Base-by-base conservation (phyloP, 371 early-diverging fungal species). In the Saksenaea oblongispora region DNA sequence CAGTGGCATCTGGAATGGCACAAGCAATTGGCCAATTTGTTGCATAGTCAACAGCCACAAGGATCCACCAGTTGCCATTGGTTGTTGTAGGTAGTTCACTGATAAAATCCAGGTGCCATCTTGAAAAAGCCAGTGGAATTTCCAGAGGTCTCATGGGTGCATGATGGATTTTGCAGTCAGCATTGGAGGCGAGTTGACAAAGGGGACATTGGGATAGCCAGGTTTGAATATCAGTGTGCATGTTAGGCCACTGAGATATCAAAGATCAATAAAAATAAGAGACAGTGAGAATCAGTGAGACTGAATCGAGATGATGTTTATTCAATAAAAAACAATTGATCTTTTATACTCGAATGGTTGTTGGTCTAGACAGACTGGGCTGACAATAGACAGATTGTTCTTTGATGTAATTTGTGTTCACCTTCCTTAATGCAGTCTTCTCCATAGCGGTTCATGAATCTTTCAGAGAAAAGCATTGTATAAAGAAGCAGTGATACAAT, bases 1-100 rank as follows among this genome's bases (percentile, higher is more conserved):
- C 68, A 5, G 69, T 61, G 3, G 76, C 75, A 8, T 58, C 68
- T 39, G 73, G 74, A 11, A 78, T 58, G 0, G 80, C 74, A 8
- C 64, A 47, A 0, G 74, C 74, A 22, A 72, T 58, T 0, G 68
- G 60, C 81, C 81, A 81, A 47, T 67, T 76, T 0, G 76, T 79
- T 0, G 71, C 56, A 56, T 74, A 62, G 61, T 81, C 84, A 0
- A 81, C 75, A 5, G 76, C 79, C 14, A 68, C 59, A 14, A 72
- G 34, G 0, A 67, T 34, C 72, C 65, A 71, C 1, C 42, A 34
- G 34, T 72, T 68, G 8, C 64, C 58, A 17, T 34, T 10, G 0
- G 4, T 24, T 5, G 59, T 58, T 31, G 34, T 42, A n/a, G 66
- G 66, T 13, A 71, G 34, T 44, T 71, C 71, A 1, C 67, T 66